Evolutionary conservation across 495 filamentous ascomycete genomes (phyloP).

Genomic region (Thermothielavioides terrestris): DNA sequence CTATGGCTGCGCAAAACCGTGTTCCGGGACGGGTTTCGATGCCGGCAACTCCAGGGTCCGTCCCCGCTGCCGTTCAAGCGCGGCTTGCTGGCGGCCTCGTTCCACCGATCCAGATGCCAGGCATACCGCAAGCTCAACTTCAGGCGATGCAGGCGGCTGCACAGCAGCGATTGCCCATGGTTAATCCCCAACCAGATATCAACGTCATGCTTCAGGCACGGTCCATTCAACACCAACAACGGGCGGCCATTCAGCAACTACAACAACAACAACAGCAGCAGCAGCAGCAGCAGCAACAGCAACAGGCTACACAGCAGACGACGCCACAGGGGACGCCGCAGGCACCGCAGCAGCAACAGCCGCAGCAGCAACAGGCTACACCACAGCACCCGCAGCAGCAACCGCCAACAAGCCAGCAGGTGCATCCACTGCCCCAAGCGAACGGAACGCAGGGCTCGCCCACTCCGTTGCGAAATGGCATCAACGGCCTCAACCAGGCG

Average conservation of each 20-base stretch:
- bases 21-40: slow-evolving; percentile 33
- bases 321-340: slow-evolving; percentile 21
- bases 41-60: slow-evolving; percentile 34
- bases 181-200: slow-evolving; percentile 52
- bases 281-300: slow-evolving; percentile 21
- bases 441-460: slow-evolving; percentile 32
- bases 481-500: slow-evolving; percentile 45
- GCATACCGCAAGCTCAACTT: slow-evolving; percentile 67
- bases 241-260: slow-evolving; percentile 56
- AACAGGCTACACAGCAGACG: slow-evolving; percentile 11
- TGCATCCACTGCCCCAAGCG: slow-evolving; percentile 26
- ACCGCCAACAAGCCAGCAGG: slow-evolving; percentile 30
- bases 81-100: slow-evolving; percentile 41
- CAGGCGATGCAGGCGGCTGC: slow-evolving; percentile 49
- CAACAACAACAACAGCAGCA: slow-evolving; percentile 31
- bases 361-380: slow-evolving; percentile 23
- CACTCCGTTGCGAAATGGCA: slow-evolving; percentile 38
- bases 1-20: slow-evolving; percentile 26
- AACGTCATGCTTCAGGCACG: slow-evolving; percentile 47
- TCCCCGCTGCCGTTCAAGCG: slow-evolving; percentile 29
- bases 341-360: slow-evolving; percentile 27
- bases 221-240: slow-evolving; percentile 56
- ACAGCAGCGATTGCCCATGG: slow-evolving; percentile 56
- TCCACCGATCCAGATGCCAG: slow-evolving; percentile 54
- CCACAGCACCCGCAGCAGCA: slow-evolving; percentile 26